Evolutionary conservation across 176 grass and related monocot genomes (phyloP).

Genomic region (Cocos nucifera): DNA sequence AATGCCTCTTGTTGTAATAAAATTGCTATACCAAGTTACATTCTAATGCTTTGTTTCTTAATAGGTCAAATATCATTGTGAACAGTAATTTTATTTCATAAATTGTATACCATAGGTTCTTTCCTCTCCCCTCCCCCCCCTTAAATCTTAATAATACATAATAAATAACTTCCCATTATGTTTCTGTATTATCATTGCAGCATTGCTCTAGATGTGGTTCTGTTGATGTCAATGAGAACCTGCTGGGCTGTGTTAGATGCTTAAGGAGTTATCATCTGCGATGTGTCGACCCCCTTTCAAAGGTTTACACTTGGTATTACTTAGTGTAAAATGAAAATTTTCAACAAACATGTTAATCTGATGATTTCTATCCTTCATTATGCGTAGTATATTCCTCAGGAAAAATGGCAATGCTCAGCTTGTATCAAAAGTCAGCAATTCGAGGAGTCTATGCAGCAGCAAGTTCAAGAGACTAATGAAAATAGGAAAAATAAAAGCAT

Average conservation of each 20-base stretch:
- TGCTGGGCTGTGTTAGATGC: constrained; percentile 10
- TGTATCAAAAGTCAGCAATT: background rate
- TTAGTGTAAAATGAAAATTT: background rate
- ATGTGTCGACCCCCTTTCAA: constrained; percentile 1
- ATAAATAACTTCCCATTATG: background rate
- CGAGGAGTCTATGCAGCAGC: background rate
- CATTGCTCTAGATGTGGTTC: constrained; percentile 12
- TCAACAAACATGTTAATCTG: background rate
- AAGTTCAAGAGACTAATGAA: background rate
- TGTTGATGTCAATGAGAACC: constrained; percentile 19
- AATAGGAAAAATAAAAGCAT: background rate
- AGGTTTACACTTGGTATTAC: background rate
- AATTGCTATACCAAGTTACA: no score
- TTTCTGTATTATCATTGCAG: background rate
- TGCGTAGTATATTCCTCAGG: constrained; percentile 7
- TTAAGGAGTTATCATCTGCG: constrained; percentile 10
- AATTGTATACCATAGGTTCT: background rate
- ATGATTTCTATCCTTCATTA: constrained; percentile 1
- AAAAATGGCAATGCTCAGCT: constrained; percentile 10
- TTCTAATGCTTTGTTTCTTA: no score
- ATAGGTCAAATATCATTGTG: no score
- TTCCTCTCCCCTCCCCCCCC: background rate
- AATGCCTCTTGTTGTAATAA: no score
- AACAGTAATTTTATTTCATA: no score
- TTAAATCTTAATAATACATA: no score